A percentile compares a stretch with the other conserved stretches of the same genome.
These are phyloP conservation scores for Talaromyces stipitatus DNA, from an alignment of 495 filamentous ascomycete genomes.

Conservation along the genomic window DNA sequence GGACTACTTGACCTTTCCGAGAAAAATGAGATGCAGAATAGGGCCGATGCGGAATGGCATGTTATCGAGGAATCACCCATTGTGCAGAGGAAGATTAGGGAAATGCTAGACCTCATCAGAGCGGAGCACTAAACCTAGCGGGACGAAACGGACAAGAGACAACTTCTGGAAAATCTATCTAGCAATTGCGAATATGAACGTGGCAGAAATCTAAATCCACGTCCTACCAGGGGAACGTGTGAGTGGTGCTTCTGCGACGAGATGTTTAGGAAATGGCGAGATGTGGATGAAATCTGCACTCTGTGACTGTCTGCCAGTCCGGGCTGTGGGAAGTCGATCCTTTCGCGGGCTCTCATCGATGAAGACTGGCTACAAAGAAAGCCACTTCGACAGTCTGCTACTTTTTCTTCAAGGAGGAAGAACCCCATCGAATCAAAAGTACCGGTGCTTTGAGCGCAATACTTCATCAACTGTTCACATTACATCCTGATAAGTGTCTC, in stretches of 20 bases:
- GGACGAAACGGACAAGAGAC: background rate
- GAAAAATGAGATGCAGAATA: background rate
- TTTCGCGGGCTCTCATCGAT: conserved; percentile 24
- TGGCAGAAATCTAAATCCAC: background rate
- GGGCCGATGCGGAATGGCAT: background rate
- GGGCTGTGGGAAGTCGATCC: conserved; percentile 36
- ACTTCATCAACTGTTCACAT: conserved; percentile 28
- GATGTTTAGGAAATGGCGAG: conserved; percentile 21
- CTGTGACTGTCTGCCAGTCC: conserved; percentile 36
- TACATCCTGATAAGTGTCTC: conserved; percentile 7
- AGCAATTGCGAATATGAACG: background rate
- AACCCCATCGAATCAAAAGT: conserved; percentile 21
- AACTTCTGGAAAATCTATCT: background rate
- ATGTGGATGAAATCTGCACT: conserved; percentile 15
- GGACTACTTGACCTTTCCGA: background rate
- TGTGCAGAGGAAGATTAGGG: background rate
- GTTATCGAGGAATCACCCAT: background rate
- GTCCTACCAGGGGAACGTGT: conserved; percentile 17
- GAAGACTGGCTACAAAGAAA: conserved; percentile 12
- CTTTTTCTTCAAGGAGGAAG: too few species aligned
- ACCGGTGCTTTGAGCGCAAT: conserved; percentile 22
- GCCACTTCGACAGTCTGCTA: conserved; percentile 19
- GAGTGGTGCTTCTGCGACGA: conserved; percentile 28
- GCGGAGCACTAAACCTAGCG: background rate
- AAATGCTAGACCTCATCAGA: background rate